Evolutionary conservation across 148 eudicot species (phyloP).

Genomic region (Vaccinium corymbosum): DNA sequence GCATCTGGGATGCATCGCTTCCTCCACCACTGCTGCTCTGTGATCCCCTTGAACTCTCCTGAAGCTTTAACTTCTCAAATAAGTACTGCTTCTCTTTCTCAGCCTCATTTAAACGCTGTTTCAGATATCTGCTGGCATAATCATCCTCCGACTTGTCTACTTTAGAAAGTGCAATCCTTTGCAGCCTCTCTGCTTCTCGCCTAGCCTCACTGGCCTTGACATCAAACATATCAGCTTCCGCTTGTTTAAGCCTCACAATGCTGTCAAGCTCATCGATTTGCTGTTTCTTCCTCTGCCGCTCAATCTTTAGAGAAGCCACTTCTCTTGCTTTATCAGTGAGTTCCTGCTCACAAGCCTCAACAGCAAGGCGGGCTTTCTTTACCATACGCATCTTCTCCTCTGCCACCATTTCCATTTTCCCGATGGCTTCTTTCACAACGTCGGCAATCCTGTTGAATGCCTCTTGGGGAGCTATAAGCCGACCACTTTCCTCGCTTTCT

Average conservation of each 20-base stretch:
- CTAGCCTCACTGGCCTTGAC: constrained; percentile 66
- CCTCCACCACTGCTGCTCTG: constrained; percentile 37
- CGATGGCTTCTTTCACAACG: constrained; percentile 63
- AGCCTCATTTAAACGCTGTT: constrained; percentile 53
- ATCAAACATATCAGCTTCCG: constrained; percentile 75
- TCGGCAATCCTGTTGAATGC: constrained; percentile 62
- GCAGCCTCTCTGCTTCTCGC: constrained; percentile 60
- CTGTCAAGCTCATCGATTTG: constrained; percentile 66
- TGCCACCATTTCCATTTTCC: constrained; percentile 68
- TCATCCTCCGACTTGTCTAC: constrained; percentile 61
- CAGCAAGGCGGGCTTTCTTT: constrained; percentile 60
- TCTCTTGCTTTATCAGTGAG: constrained; percentile 59
- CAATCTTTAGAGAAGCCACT: constrained; percentile 48
- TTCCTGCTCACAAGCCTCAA: constrained; percentile 64
- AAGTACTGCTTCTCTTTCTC: constrained; percentile 68
- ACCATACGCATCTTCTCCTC: constrained; percentile 56
- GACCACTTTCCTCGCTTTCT: constrained; percentile 43
- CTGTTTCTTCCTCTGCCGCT: constrained; percentile 58
- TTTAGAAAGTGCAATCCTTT: constrained; percentile 49
- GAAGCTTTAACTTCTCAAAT: constrained; percentile 55
- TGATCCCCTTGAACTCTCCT: constrained; percentile 49
- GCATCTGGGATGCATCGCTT: constrained; percentile 36
- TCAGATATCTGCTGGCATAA: constrained; percentile 55
- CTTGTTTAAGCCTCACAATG: constrained; percentile 59
- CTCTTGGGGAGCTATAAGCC: constrained; percentile 58